These are phyloP conservation scores for Leishmania gerbilli DNA, from an alignment of 208 protist species.

Conservation along the genomic window DNA sequence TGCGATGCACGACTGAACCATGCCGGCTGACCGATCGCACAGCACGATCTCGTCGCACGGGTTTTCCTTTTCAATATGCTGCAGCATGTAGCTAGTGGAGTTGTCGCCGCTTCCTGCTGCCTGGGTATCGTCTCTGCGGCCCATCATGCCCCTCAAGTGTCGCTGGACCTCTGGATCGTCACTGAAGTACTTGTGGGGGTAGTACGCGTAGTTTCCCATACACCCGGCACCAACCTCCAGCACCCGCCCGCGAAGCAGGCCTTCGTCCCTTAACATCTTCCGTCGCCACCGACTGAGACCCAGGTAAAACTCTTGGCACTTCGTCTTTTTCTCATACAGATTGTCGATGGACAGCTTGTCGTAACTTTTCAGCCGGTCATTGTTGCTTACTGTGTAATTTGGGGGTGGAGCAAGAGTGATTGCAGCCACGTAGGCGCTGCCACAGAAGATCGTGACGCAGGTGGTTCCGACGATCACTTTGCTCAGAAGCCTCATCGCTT, in stretches of 20 bases:
- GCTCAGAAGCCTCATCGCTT: constrained; percentile 38
- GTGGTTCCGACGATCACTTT: constrained; percentile 58
- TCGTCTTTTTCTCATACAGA: constrained; percentile 82
- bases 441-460: constrained; percentile 68
- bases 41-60: constrained; percentile 71
- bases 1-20: constrained; percentile 63
- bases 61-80: constrained; percentile 38
- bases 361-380: constrained; percentile 73
- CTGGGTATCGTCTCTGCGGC: neutral
- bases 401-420: constrained; percentile 69
- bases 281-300: constrained; percentile 77
- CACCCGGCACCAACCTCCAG: constrained; percentile 87
- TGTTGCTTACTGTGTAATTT: constrained; percentile 76
- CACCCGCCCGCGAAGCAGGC: constrained; percentile 63
- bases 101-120: constrained; percentile 15
- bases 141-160: constrained; percentile 24
- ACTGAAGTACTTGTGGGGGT: constrained; percentile 43
- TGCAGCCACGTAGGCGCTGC: constrained; percentile 65
- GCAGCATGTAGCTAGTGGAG: constrained; percentile 33
- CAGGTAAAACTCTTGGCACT: constrained; percentile 82
- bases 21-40: constrained; percentile 74
- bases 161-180: constrained; percentile 47
- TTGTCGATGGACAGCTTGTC: constrained; percentile 63
- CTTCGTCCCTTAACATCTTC: constrained; percentile 71
- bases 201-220: constrained; percentile 71